Percentiles rank a stretch among this genome's conserved stretches.
These are phyloP conservation scores for Cutaneotrichosporon sp. DNA, from an alignment of 1,284 basidiomycete genomes.

Conservation along the genomic window DNA sequence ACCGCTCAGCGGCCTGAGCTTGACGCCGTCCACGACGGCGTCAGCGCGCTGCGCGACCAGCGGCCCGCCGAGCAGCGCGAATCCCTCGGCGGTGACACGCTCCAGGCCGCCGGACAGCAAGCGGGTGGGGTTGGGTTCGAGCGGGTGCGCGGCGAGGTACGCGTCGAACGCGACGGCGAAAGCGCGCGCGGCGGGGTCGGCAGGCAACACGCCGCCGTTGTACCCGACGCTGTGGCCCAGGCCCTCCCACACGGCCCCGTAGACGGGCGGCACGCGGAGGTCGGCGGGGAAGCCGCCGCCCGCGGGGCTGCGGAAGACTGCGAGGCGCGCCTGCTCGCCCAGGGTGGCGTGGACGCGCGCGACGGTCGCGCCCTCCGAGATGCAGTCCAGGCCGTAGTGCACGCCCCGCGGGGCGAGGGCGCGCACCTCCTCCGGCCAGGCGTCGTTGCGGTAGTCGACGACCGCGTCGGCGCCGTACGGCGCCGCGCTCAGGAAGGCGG, in stretches of 20 bases:
- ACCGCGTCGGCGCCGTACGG: constrained; percentile 13
- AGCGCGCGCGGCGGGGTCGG: constrained; percentile 6
- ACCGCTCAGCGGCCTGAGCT: constrained; percentile 14
- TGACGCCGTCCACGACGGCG: neutral
- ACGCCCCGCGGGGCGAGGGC: constrained; percentile 2
- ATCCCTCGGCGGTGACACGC: constrained; percentile 12
- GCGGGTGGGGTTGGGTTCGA: constrained; percentile 17
- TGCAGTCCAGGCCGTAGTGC: constrained; percentile 14
- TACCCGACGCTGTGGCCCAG: constrained; percentile 16
- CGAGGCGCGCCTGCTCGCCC: neutral
- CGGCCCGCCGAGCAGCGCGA: constrained; percentile 13
- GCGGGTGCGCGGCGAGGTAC: neutral
- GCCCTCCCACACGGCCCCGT: constrained; percentile 22
- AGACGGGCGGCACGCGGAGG: constrained; percentile 5
- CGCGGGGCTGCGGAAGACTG: constrained; percentile 2
- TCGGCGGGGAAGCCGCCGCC: neutral
- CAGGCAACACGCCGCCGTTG: constrained; percentile 8
- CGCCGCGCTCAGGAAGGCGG: neutral
- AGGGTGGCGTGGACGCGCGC: constrained; percentile 4
- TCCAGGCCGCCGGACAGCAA: constrained; percentile 17
- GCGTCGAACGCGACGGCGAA: constrained; percentile 13
- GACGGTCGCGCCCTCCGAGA: constrained; percentile 14
- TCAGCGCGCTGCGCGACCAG: constrained; percentile 1
- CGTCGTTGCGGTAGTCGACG: constrained; percentile 16
- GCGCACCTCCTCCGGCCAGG: constrained; percentile 9